Evolutionary conservation across 306 rosid species (phyloP).

Genomic region (Quercus aquifolioides): DNA sequence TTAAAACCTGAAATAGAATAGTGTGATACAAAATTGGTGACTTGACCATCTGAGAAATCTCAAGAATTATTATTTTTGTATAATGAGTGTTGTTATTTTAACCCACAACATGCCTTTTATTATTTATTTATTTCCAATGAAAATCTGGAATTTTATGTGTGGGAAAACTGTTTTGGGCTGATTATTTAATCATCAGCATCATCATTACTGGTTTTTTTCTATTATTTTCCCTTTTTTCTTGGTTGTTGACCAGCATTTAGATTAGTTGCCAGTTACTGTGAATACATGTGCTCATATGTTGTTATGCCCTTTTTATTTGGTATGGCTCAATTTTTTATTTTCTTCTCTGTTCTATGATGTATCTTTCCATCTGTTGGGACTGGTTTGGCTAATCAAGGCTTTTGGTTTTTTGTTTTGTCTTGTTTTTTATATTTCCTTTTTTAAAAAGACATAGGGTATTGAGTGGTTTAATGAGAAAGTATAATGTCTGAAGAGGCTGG

Average conservation of each 20-base stretch:
- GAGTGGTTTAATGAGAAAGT: slow-evolving; percentile 17
- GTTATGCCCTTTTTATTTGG: background rate
- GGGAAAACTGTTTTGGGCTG: too few species aligned
- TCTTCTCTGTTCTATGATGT: background rate
- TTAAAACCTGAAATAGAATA: background rate
- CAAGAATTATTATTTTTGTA: too few species aligned
- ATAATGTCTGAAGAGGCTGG: slow-evolving; percentile 82
- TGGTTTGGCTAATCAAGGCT: background rate
- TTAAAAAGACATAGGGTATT: background rate
- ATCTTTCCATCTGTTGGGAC: background rate
- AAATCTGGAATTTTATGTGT: too few species aligned
- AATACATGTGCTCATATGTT: background rate
- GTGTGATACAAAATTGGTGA: background rate
- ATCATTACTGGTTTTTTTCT: background rate
- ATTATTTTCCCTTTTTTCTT: background rate
- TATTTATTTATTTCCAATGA: too few species aligned
- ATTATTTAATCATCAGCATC: background rate
- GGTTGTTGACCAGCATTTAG: background rate
- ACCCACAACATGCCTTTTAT: too few species aligned
- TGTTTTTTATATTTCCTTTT: background rate
- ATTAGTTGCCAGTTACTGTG: background rate
- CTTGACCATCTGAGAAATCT: background rate
- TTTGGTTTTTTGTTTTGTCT: background rate
- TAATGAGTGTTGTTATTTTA: too few species aligned
- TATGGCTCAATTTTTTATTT: background rate